Conservation (phyloP, 2,329 filamentous ascomycete species). For the Tolypocladium ovalisporum region DNA sequence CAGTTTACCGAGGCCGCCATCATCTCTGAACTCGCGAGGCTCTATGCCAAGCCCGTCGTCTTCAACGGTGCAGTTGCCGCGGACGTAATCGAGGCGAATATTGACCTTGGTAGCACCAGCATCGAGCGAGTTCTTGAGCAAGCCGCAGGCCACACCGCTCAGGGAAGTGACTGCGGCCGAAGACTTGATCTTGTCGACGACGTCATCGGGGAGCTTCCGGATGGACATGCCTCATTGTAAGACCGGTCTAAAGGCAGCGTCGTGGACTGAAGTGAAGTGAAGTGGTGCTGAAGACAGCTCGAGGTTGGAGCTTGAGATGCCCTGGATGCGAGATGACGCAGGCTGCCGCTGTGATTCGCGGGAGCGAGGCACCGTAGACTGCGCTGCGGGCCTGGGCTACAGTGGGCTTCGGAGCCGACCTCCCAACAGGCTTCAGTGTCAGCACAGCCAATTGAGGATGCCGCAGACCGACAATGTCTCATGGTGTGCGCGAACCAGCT, state of each 20-base stretch:
- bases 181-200: conserved; percentile 71
- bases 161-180: conserved; percentile 70
- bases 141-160: conserved; percentile 56
- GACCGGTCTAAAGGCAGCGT: background rate
- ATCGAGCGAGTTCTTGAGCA: conserved; percentile 80
- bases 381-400: background rate
- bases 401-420: background rate
- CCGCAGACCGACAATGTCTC: background rate
- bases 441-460: background rate
- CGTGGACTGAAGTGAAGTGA: background rate
- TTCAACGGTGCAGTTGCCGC: conserved; percentile 68
- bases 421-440: background rate
- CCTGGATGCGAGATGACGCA: background rate
- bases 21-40: conserved; percentile 57
- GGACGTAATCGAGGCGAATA: conserved; percentile 61
- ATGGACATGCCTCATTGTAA: conserved; percentile 44
- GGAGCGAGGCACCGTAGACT: background rate
- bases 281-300: background rate
- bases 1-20: conserved; percentile 60
- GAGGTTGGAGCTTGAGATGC: background rate
- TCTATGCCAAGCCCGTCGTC: conserved; percentile 76
- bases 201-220: conserved; percentile 56
- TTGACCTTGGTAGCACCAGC: conserved; percentile 59
- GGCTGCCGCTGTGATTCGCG: background rate
- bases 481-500: background rate